Conservation (phyloP, 441 rosid species). For the Raphanus hybrid region DNA sequence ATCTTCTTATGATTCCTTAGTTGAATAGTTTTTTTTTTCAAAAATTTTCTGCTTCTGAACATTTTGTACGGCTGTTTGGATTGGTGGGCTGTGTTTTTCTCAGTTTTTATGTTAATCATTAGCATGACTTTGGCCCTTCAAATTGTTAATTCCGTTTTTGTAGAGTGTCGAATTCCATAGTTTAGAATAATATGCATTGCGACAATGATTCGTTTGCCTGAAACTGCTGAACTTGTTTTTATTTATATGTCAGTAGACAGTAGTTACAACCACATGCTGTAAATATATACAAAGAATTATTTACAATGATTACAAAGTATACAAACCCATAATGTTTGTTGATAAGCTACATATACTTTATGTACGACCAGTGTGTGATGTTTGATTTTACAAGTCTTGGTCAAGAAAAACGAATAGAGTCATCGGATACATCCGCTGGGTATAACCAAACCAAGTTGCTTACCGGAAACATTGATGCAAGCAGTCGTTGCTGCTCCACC, state of each 20-base stretch:
- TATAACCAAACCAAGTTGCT: conserved; percentile 41
- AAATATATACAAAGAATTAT: conserved; percentile 15
- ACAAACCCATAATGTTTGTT: conserved; percentile 10
- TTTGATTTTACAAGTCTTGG: conserved; percentile 4
- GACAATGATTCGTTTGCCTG: neutral
- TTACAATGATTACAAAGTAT: conserved; percentile 19
- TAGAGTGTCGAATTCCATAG: neutral
- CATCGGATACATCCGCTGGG: conserved; percentile 46
- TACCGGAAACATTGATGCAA: conserved; percentile 47
- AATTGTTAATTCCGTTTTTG: neutral
- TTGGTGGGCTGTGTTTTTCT: too few relatives aligned
- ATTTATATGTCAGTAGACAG: neutral
- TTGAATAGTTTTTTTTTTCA: too few relatives aligned
- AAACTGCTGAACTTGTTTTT: neutral
- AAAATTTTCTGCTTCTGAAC: too few relatives aligned
- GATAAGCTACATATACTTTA: neutral
- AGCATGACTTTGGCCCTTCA: neutral
- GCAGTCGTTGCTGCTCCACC: conserved; percentile 40
- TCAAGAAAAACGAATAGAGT: neutral
- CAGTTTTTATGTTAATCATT: neutral
- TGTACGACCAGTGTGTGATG: neutral
- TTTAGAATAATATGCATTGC: neutral
- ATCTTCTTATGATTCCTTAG: too few relatives aligned
- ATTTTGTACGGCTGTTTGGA: too few relatives aligned
- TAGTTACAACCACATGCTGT: neutral